Evolutionary conservation across 2,329 filamentous ascomycete genomes (phyloP), one percentile per base, ranked within the genome.

Genomic region (Purpureocillium lavendulum): DNA sequence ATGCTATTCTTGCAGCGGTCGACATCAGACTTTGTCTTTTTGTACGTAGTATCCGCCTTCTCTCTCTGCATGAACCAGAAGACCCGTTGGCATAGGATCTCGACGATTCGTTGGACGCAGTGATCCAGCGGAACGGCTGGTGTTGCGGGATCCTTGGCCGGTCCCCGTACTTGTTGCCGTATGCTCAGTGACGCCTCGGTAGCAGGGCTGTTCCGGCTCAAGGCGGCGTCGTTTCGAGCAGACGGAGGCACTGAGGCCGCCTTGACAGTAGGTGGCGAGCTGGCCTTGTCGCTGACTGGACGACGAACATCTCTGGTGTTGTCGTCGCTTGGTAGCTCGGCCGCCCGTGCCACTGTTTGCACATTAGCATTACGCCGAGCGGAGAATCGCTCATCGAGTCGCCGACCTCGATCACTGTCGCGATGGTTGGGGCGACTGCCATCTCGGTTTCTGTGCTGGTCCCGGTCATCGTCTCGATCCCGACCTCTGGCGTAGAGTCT

Each of bases 51-150:
- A 4, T 45, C 45, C 14, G 49, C 46, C 3, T 40, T 33, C 7
- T 48, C 43, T 33, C 46, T 41, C 14, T 48, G 42, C 29, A 44
- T 44, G 13, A 39, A 50, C 38, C 44, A 49, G 33, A 38, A 37
- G 4, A 49, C 41, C 33, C 48, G 48, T 7, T 58, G 48, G 16
- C 45, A 48, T 7, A 57, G n/a, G 2, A 49, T 28, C 11, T 54
- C 48, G 13, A 47, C 40, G 2, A 56, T 11, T 3, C 11, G 18
- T 31, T 37, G 50, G 30, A 45, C 38, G 3, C 46, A 38, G 13
- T 18, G 10, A 10, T 40, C 39, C 8, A 15, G 10, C 11, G 33
- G n/a, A 6, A 10, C 21, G 10, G 21, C 6, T 5, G 21, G 21
- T 26, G 21, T 5, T 10, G 21, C 21, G 10, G 21, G 10, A 10